Base-by-base conservation (phyloP, 768 basidiomycete genomes). In the Macrolepiota albuminosa region DNA sequence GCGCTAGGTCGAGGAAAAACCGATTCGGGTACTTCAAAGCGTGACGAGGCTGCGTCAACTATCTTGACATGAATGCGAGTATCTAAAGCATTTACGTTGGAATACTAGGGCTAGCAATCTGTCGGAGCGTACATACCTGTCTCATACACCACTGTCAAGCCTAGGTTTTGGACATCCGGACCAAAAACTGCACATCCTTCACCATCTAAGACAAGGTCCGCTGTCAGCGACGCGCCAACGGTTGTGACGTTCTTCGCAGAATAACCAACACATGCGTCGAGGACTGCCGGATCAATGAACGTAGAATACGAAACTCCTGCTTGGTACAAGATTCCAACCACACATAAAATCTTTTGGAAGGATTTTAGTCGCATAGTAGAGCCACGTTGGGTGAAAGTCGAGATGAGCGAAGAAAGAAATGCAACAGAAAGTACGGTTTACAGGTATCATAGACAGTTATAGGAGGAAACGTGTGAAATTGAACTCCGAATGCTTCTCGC, bases 31-130 rank as follows among this genome's bases (percentile, higher is more conserved):
- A 89, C 84, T 67, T 88, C 85, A 63, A 84, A 89, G 26, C 86
- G 84, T 2, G 69, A 49, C 7, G 69, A 67, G 0, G 76, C 64
- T 0, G 82, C 67, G 62, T 88, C 86, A 0, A 76, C 78, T 54
- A 88, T 83, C 68, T 87, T 87, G 61, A 88, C 69, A 61, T 87
- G 86, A 24, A 88, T 82, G 26, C 87, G 83, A 33, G 78, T 76
- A 6, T 68, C 84, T 86, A 24, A 21, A 18, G 33, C 3, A 24
- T 58, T 37, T 53, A 40, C 5, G 11, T 46, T 13, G 24, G 2
- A 13, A 24, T 3, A 4, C 5, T 34, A n/a, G 16, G 0, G 6
- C 21, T 13, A 21, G 4, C 18, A 7, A 24, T 4, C 33, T 45
- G 31, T 21, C 13, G 55, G 58, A 49, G 67, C 77, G 21, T 21